These are phyloP conservation scores for Maudiozyma barnettii DNA, from an alignment of 805 yeast species.

Conservation along the genomic window DNA sequence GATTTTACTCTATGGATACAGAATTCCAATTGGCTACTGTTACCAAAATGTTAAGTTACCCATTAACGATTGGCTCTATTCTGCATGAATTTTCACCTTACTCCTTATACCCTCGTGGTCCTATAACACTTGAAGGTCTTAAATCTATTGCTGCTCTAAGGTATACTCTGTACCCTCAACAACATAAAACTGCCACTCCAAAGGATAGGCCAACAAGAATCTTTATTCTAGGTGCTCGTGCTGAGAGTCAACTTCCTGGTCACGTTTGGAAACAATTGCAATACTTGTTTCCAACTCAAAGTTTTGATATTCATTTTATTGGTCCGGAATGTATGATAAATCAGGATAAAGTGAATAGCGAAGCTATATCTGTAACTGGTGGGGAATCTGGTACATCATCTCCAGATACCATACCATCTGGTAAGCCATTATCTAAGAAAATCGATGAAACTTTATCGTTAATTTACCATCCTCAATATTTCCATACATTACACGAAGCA, in stretches of 20 bases:
- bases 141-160: constrained; percentile 88
- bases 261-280: constrained; percentile 94
- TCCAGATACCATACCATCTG: constrained; percentile 32
- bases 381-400: not conserved
- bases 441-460: constrained; percentile 69
- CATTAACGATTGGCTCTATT: constrained; percentile 77
- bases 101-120: constrained; percentile 70
- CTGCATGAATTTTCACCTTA: constrained; percentile 84
- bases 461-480: constrained; percentile 81
- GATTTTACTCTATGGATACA: constrained; percentile 91
- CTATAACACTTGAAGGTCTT: constrained; percentile 84
- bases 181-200: constrained; percentile 28
- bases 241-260: constrained; percentile 89
- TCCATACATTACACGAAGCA: constrained; percentile 82
- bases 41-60: constrained; percentile 89
- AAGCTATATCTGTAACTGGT: not conserved
- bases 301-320: constrained; percentile 81
- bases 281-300: constrained; percentile 70
- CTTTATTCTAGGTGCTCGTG: constrained; percentile 84
- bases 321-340: constrained; percentile 87
- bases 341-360: constrained; percentile 34
- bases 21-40: constrained; percentile 94
- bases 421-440: constrained; percentile 53
- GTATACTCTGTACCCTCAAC: constrained; percentile 73
- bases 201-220: constrained; percentile 85